Conservation (phyloP, 2,329 filamentous ascomycete species). For the Cladosporium velox region DNA sequence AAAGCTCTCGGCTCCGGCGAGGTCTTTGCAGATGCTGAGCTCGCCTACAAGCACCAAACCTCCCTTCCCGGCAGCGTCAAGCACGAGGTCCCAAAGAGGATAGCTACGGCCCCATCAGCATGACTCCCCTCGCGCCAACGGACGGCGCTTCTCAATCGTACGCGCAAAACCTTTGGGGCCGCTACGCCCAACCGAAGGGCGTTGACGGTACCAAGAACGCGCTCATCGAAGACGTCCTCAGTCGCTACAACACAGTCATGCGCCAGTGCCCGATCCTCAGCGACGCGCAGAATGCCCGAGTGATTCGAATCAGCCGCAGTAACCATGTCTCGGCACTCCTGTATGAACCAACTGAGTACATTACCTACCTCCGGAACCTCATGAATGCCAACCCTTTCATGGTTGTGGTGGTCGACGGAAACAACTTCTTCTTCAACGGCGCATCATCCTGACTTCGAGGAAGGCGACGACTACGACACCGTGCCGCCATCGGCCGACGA, state of each 20-base stretch:
- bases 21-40: no score
- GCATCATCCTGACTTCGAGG: neutral
- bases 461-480: no score
- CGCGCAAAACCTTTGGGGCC: slow-evolving; percentile 31
- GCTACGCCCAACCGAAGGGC: slow-evolving; percentile 36
- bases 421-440: slow-evolving; percentile 53
- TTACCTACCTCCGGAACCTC: neutral
- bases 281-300: slow-evolving; percentile 33
- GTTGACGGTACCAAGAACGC: slow-evolving; percentile 37
- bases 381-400: slow-evolving; percentile 59
- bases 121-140: neutral
- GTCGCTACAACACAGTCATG: slow-evolving; percentile 42
- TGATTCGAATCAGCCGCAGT: slow-evolving; percentile 7
- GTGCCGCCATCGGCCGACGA: no score
- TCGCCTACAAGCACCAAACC: no score
- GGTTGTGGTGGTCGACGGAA: slow-evolving; percentile 62
- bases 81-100: no score
- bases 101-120: no score
- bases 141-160: neutral
- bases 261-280: slow-evolving; percentile 36
- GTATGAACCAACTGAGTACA: neutral
- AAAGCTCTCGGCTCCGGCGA: no score
- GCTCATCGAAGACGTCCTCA: slow-evolving; percentile 44
- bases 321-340: slow-evolving; percentile 5
- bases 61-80: no score